These are phyloP conservation scores for Linanthus parryae DNA, from an alignment of 148 eudicot species.

Conservation along the genomic window DNA sequence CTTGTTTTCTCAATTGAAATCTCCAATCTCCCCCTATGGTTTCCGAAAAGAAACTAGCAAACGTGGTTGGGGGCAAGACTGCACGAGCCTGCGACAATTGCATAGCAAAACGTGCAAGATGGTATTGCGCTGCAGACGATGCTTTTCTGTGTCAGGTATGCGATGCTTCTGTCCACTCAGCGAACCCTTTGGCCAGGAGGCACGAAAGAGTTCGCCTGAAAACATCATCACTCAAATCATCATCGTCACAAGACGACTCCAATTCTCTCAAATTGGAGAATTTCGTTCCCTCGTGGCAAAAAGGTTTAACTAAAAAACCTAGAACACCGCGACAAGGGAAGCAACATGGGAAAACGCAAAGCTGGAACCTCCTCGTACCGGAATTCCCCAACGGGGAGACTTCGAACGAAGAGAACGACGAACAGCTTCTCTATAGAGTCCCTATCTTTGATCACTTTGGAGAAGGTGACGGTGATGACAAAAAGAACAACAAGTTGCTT, in stretches of 20 bases:
- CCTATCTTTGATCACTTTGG: constrained; percentile 59
- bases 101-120: constrained; percentile 53
- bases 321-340: constrained; percentile 68
- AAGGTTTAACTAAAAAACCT: constrained; percentile 50
- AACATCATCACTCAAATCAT: constrained; percentile 35
- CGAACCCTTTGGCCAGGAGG: constrained; percentile 63
- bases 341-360: constrained; percentile 4
- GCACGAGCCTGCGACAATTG: constrained; percentile 79
- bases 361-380: constrained; percentile 45
- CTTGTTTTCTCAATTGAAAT: not conserved
- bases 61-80: constrained; percentile 63
- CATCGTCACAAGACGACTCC: constrained; percentile 9
- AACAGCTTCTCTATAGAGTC: constrained; percentile 70
- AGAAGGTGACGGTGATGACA: too few species aligned
- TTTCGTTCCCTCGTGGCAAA: constrained; percentile 55
- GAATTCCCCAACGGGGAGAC: constrained; percentile 52
- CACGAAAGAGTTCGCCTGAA: constrained; percentile 80
- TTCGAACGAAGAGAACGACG: constrained; percentile 47
- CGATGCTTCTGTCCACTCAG: constrained; percentile 66
- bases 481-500: too few species aligned
- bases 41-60: constrained; percentile 36
- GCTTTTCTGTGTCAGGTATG: constrained; percentile 84
- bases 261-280: not conserved
- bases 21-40: constrained; percentile 17
- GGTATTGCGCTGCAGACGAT: constrained; percentile 80